Evolutionary conservation across 225 moss, liverwort and hornwort species (phyloP).

Genomic region (Bryum argenteum): DNA sequence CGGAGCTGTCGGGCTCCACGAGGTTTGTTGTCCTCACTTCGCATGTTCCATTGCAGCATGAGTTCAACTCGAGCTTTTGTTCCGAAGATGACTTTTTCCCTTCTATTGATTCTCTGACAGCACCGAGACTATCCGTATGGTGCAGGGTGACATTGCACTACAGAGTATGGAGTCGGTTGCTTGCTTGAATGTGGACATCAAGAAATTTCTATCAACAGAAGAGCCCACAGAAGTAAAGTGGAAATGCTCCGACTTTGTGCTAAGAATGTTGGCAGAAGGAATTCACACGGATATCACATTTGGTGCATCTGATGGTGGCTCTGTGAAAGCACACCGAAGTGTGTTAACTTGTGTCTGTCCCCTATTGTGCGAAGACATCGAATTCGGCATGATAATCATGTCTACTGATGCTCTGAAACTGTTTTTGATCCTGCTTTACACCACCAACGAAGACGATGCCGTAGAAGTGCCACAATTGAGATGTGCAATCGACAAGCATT

Average conservation of each 20-base stretch:
- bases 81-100: no score
- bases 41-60: no score
- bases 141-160: no score
- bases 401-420: neutral
- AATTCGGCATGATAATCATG: neutral
- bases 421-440: neutral
- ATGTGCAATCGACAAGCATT: neutral
- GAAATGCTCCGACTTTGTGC: rapidly evolving
- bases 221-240: neutral
- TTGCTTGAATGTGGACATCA: neutral
- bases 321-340: neutral
- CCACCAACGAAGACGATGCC: rapidly evolving
- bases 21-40: no score
- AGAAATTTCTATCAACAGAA: neutral
- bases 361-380: neutral
- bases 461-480: neutral
- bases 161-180: neutral
- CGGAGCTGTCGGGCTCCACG: no score
- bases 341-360: neutral
- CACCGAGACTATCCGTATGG: no score
- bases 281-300: neutral
- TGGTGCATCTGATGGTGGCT: neutral
- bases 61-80: no score
- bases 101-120: no score
- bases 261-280: neutral